phyloP scores from a whole-genome alignment of 2,329 filamentous ascomycete species.

The Dothidotthia symphoricarpi region DNA sequence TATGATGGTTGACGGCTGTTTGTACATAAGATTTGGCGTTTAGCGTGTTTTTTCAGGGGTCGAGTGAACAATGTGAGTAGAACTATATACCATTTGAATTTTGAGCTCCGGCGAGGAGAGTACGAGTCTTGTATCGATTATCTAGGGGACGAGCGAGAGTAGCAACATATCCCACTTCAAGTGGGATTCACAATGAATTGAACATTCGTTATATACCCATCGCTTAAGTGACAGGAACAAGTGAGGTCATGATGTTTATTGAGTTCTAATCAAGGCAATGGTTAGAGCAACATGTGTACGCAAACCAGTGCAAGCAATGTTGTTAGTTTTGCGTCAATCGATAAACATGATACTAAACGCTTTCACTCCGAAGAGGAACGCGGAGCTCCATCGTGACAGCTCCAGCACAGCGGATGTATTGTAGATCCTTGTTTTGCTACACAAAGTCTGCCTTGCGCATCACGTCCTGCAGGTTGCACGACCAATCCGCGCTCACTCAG shows the following conservation, averaged over 20 bases:
- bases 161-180: constrained; percentile 4
- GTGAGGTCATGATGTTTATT: not conserved
- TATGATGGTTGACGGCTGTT: constrained; percentile 10
- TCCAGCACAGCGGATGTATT: no score
- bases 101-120: not conserved
- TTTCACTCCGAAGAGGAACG: not conserved
- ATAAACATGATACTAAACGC: not conserved
- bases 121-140: no score
- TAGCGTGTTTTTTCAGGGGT: constrained; percentile 9
- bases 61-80: constrained; percentile 23
- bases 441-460: not conserved
- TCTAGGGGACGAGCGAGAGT: constrained; percentile 16
- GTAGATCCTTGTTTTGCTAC: no score
- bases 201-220: not conserved
- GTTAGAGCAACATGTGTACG: no score
- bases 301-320: not conserved
- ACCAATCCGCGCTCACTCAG: not conserved
- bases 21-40: constrained; percentile 18
- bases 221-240: not conserved
- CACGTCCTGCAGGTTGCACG: not conserved
- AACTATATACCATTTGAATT: constrained; percentile 28
- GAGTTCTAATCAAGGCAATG: no score
- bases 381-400: no score
- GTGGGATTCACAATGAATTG: not conserved
- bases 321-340: not conserved